phyloP scores from a whole-genome alignment of 768 basidiomycete species.

The Lentinula sp. region DNA sequence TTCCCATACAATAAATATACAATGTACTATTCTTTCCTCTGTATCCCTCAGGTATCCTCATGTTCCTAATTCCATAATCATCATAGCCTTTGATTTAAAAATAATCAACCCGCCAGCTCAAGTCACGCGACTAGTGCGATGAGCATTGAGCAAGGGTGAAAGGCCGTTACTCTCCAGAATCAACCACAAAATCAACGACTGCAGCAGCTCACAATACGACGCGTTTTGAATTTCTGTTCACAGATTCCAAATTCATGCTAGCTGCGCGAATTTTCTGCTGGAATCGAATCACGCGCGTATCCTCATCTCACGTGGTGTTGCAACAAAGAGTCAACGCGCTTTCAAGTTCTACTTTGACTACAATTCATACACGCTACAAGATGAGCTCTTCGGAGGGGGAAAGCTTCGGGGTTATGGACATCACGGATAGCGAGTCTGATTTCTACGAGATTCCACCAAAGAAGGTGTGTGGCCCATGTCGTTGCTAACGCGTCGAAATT shows the following conservation, averaged over 20 bases:
- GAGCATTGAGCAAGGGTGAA: not conserved
- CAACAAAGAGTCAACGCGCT: not conserved
- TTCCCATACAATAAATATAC: not conserved
- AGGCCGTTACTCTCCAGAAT: not conserved
- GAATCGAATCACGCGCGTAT: not conserved
- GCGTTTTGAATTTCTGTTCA: not conserved
- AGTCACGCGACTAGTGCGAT: not conserved
- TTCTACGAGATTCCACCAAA: conserved; percentile 57
- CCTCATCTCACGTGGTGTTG: not conserved
- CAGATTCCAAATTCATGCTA: not conserved
- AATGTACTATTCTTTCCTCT: no score
- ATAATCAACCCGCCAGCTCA: not conserved
- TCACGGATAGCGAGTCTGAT: conserved; percentile 64
- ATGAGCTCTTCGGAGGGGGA: conserved; percentile 79
- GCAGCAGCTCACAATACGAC: not conserved
- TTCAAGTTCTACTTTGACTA: conserved; percentile 9
- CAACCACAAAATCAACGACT: not conserved
- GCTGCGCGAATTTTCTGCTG: not conserved
- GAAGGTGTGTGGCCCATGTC: conserved; percentile 31
- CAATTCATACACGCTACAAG: conserved; percentile 6
- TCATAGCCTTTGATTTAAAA: no score
- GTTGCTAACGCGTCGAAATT: not conserved
- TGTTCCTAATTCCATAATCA: no score
- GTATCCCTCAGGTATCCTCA: no score
- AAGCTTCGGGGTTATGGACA: conserved; percentile 53